phyloP scores from a whole-genome alignment of 2,329 filamentous ascomycete genomes.

The Arthrobotrys musiformis region DNA sequence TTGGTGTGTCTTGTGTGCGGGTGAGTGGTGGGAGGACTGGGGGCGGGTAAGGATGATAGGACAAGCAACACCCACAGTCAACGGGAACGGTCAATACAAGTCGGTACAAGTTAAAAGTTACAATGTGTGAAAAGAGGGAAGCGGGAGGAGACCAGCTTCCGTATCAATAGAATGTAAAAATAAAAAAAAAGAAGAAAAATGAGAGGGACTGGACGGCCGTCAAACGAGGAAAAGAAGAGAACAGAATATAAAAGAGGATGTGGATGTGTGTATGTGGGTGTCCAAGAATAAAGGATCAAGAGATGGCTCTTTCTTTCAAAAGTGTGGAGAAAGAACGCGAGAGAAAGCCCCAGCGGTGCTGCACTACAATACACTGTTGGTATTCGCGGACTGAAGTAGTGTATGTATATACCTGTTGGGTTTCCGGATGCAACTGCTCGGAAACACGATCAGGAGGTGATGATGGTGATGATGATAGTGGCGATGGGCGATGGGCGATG shows the following conservation, averaged over 20 bases:
- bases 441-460: slow-evolving; percentile 3
- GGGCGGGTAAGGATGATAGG: slow-evolving; percentile 28
- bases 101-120: too few species aligned
- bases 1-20: slow-evolving; percentile 22
- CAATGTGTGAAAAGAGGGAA: slow-evolving; percentile 18
- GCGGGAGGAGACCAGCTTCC: slow-evolving; percentile 59
- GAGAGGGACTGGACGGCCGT: slow-evolving; percentile 31
- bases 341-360: too few species aligned
- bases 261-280: too few species aligned
- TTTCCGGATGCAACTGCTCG: not conserved
- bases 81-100: too few species aligned
- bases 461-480: slow-evolving; percentile 2
- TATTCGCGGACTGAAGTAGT: not conserved
- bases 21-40: slow-evolving; percentile 6
- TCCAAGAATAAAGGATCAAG: slow-evolving; percentile 9
- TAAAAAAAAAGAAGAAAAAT: slow-evolving; percentile 20
- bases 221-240: not conserved
- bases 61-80: slow-evolving; percentile 17
- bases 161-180: slow-evolving; percentile 38
- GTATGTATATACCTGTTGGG: not conserved
- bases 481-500: too few species aligned
- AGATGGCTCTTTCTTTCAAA: slow-evolving; percentile 18
- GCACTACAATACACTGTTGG: too few species aligned
- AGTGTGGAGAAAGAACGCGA: slow-evolving; percentile 30
- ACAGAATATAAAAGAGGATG: not conserved